These are phyloP conservation scores for Peronosclerospora sorghi DNA, from an alignment of 352 stramenopile genomes.

Conservation along the genomic window DNA sequence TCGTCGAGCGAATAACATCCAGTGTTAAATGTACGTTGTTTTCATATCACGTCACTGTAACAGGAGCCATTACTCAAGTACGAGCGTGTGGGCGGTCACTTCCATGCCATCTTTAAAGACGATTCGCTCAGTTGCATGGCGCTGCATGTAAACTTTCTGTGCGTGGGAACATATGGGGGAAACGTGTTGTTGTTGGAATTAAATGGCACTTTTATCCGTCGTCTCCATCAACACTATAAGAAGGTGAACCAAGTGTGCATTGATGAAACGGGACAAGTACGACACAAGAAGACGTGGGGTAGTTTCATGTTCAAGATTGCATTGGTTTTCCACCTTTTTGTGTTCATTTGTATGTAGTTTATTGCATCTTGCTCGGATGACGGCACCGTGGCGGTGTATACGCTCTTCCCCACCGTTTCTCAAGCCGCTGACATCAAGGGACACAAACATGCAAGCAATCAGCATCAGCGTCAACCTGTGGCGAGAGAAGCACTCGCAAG, in stretches of 20 bases:
- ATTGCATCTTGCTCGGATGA: conserved; percentile 82
- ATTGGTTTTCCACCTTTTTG: not conserved
- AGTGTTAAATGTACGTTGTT: no score
- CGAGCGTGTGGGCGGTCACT: conserved; percentile 74
- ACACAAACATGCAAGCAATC: conserved; percentile 13
- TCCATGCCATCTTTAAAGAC: conserved; percentile 81
- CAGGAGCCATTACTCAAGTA: conserved; percentile 77
- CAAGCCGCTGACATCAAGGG: not conserved
- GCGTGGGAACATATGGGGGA: conserved; percentile 63
- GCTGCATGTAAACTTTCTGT: conserved; percentile 72
- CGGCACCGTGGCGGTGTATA: conserved; percentile 72
- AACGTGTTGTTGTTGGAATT: conserved; percentile 75
- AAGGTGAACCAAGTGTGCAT: conserved; percentile 82
- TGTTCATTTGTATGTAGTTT: conserved; percentile 27
- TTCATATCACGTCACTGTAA: no score
- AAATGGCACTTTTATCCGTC: conserved; percentile 64
- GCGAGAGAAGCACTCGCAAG: conserved; percentile 28
- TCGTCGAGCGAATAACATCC: no score
- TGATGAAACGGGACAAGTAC: conserved; percentile 64
- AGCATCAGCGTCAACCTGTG: conserved; percentile 6
- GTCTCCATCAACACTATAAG: conserved; percentile 81
- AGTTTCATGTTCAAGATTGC: no score
- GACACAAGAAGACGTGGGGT: no score
- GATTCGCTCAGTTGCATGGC: conserved; percentile 76
- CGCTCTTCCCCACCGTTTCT: conserved; percentile 36